Conservation (phyloP, 2,329 filamentous ascomycete genomes). For the Stylonectria norvegica region DNA sequence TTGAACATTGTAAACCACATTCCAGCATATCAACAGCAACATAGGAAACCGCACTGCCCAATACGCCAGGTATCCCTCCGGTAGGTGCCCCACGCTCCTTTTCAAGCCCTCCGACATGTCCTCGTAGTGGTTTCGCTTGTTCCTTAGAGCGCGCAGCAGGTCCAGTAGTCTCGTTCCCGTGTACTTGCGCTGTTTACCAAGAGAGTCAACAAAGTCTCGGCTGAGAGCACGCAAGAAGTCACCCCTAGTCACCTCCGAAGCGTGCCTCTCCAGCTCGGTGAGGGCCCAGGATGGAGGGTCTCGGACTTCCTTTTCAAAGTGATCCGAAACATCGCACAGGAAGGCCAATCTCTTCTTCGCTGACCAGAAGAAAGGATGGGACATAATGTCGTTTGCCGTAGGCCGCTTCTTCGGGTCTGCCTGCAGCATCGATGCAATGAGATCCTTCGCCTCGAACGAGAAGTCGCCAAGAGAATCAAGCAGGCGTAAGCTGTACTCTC, state of each 20-base stretch:
- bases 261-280: conserved; percentile 53
- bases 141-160: conserved; percentile 80
- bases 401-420: conserved; percentile 58
- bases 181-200: conserved; percentile 95
- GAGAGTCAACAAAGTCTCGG: conserved; percentile 77
- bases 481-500: conserved; percentile 67
- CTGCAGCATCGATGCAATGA: conserved; percentile 76
- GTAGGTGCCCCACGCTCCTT: conserved; percentile 64
- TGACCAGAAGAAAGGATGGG: conserved; percentile 96
- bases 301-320: conserved; percentile 88
- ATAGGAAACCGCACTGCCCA: conserved; percentile 79
- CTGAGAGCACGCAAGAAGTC: conserved; percentile 80
- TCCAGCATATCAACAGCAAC: conserved; percentile 74
- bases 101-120: conserved; percentile 84
- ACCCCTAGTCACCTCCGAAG: conserved; percentile 52
- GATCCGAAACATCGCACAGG: conserved; percentile 93
- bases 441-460: conserved; percentile 79
- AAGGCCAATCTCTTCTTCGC: conserved; percentile 85
- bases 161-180: conserved; percentile 80
- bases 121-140: conserved; percentile 97
- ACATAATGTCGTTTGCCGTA: conserved; percentile 73
- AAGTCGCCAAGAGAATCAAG: conserved; percentile 78
- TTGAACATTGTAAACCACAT: conserved; percentile 64
- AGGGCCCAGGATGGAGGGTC: conserved; percentile 74
- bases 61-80: conserved; percentile 78